Percentiles rank a stretch among this genome's conserved stretches.
phyloP scores from a whole-genome alignment of 2,329 filamentous ascomycete genomes.

The Teratosphaeria pseudoeucalypti region DNA sequence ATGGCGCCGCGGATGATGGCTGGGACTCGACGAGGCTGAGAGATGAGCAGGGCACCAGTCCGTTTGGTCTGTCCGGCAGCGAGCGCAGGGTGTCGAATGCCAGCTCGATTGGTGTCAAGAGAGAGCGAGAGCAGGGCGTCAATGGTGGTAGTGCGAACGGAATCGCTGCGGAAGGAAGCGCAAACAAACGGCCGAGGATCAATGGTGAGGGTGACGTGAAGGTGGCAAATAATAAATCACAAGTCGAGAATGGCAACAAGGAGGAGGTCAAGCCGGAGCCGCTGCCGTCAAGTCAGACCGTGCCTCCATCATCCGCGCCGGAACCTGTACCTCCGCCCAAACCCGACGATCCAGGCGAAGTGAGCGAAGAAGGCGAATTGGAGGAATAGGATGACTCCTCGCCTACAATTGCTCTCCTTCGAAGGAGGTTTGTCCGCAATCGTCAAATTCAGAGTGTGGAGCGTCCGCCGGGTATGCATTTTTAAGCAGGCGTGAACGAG shows the following conservation, averaged over 20 bases:
- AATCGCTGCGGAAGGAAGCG: constrained; percentile 14
- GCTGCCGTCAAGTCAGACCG: neutral
- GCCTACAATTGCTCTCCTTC: neutral
- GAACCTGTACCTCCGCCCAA: neutral
- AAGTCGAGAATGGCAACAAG: constrained; percentile 19
- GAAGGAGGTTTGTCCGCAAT: neutral
- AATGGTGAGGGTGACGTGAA: constrained; percentile 9
- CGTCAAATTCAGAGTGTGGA: neutral
- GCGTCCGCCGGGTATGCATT: neutral
- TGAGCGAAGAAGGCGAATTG: constrained; percentile 39
- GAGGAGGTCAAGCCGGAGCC: constrained; percentile 14
- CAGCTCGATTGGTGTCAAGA: constrained; percentile 21
- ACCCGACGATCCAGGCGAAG: constrained; percentile 15
- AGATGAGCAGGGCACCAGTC: neutral
- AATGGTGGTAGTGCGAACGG: constrained; percentile 11
- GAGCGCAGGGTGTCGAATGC: constrained; percentile 22
- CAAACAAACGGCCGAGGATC: constrained; percentile 1
- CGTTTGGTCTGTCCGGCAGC: constrained; percentile 14
- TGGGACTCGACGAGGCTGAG: constrained; percentile 24
- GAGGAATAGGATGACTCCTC: constrained; percentile 23
- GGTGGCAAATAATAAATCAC: constrained; percentile 17
- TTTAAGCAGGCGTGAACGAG: neutral
- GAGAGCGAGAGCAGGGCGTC: constrained; percentile 15
- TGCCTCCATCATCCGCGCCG: constrained; percentile 3
- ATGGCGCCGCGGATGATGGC: constrained; percentile 20